These are phyloP conservation scores for Penicillium psychrosexuale DNA, from an alignment of 2,329 filamentous ascomycete genomes.

Conservation along the genomic window DNA sequence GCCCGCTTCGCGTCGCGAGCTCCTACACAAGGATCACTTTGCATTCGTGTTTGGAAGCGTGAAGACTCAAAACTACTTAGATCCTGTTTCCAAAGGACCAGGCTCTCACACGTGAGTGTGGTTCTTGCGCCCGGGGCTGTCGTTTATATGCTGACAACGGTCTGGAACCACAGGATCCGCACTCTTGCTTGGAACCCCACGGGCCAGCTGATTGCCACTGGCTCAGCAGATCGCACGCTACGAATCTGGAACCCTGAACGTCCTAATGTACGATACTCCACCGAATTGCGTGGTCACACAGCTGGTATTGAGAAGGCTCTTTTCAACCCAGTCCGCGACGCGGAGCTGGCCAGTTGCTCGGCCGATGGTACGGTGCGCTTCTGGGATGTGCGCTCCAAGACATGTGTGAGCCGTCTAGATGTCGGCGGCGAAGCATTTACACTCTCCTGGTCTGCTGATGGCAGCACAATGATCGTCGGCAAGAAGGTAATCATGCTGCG, in stretches of 20 bases:
- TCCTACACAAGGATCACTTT: slow-evolving; percentile 65
- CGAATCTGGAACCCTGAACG: slow-evolving; percentile 80
- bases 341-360: slow-evolving; percentile 50
- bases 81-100: slow-evolving; percentile 55
- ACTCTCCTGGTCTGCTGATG: slow-evolving; percentile 49
- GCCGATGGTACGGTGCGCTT: slow-evolving; percentile 50
- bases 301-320: slow-evolving; percentile 49
- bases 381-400: slow-evolving; percentile 51
- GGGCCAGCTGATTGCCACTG: slow-evolving; percentile 79
- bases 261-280: slow-evolving; percentile 46
- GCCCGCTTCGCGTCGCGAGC: slow-evolving; percentile 37
- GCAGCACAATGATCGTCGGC: slow-evolving; percentile 46
- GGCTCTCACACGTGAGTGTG: slow-evolving; percentile 56
- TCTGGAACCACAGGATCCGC: slow-evolving; percentile 56
- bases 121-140: slow-evolving; percentile 20
- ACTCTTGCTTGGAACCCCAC: slow-evolving; percentile 87
- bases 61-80: slow-evolving; percentile 69
- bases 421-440: slow-evolving; percentile 52
- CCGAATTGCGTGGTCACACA: slow-evolving; percentile 48
- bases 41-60: slow-evolving; percentile 62
- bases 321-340: slow-evolving; percentile 50
- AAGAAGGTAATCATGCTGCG: slow-evolving; percentile 40
- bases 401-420: slow-evolving; percentile 47
- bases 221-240: slow-evolving; percentile 80
- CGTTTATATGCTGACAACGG: slow-evolving; percentile 4